Percentiles rank a stretch among this genome's conserved stretches.
Evolutionary conservation across 148 eudicot species (phyloP).

Genomic region (Chenopodium album): DNA sequence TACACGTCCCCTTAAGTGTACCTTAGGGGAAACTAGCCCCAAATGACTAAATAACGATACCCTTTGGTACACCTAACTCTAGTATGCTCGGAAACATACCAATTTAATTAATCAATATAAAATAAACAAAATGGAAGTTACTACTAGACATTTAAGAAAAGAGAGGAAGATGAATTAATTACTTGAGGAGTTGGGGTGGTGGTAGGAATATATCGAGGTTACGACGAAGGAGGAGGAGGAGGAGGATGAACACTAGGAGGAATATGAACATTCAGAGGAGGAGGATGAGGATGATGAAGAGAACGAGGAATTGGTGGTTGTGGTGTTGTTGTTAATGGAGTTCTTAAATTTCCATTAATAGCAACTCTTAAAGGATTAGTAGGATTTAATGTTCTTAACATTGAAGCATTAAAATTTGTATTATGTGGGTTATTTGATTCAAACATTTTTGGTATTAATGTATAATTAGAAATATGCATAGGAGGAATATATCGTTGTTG

Average conservation of each 20-base stretch:
- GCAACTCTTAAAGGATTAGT: conserved; percentile 81
- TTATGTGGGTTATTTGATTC: conserved; percentile 16
- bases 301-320: not conserved
- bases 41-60: not conserved
- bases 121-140: not conserved
- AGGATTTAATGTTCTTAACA: conserved; percentile 64
- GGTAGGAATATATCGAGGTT: conserved; percentile 30
- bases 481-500: no score
- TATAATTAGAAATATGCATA: no score
- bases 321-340: conserved; percentile 26
- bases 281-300: conserved; percentile 23
- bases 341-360: conserved; percentile 42
- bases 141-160: not conserved
- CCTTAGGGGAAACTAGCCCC: not conserved
- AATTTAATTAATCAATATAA: no score
- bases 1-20: no score
- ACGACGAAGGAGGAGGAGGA: conserved; percentile 33
- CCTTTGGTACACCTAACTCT: not conserved
- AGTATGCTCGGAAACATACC: not conserved
- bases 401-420: conserved; percentile 48
- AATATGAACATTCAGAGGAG: conserved; percentile 7
- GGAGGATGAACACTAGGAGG: conserved; percentile 17
- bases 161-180: not conserved
- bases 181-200: conserved; percentile 50
- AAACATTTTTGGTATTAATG: not conserved